phyloP scores from a whole-genome alignment of 345 rosid genomes.

The Sisymbrium irio region DNA sequence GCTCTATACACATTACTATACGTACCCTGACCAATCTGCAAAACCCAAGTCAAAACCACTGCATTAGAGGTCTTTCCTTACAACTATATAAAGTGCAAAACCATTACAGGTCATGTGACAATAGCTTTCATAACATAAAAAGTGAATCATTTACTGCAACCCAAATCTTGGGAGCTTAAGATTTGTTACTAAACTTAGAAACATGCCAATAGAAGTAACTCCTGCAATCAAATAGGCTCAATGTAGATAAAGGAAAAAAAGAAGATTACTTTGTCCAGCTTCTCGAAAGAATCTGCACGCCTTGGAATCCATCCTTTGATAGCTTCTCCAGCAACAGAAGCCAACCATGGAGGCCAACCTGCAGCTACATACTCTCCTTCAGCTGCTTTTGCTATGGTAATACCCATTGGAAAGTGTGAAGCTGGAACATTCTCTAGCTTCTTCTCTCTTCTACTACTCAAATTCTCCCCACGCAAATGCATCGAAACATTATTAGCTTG shows the following conservation, averaged over 20 bases:
- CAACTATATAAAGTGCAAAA: not conserved
- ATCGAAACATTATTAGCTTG: constrained; percentile 67
- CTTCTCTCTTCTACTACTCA: constrained; percentile 71
- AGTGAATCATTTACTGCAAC: constrained; percentile 8
- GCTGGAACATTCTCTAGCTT: constrained; percentile 46
- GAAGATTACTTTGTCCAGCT: constrained; percentile 79
- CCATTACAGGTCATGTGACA: not conserved
- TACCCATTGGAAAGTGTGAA: constrained; percentile 61
- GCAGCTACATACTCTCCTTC: constrained; percentile 97
- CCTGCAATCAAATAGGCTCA: not conserved
- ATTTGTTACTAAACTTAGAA: constrained; percentile 13
- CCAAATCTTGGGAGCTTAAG: not conserved
- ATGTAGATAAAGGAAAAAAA: constrained; percentile 18
- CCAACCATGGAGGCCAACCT: constrained; percentile 99
- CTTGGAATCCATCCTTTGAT: constrained; percentile 95
- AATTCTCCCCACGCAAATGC: constrained; percentile 52
- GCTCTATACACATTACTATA: constrained; percentile 97
- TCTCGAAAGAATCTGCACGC: constrained; percentile 96
- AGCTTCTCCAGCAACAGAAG: constrained; percentile 96
- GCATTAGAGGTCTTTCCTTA: not conserved
- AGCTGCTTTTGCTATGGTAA: constrained; percentile 57
- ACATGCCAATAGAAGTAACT: constrained; percentile 23
- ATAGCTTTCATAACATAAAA: not conserved
- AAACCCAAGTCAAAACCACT: not conserved
- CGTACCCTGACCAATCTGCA: constrained; percentile 99